Base-by-base conservation (phyloP, 352 stramenopile species). In the Pythium phragmiticola region DNA sequence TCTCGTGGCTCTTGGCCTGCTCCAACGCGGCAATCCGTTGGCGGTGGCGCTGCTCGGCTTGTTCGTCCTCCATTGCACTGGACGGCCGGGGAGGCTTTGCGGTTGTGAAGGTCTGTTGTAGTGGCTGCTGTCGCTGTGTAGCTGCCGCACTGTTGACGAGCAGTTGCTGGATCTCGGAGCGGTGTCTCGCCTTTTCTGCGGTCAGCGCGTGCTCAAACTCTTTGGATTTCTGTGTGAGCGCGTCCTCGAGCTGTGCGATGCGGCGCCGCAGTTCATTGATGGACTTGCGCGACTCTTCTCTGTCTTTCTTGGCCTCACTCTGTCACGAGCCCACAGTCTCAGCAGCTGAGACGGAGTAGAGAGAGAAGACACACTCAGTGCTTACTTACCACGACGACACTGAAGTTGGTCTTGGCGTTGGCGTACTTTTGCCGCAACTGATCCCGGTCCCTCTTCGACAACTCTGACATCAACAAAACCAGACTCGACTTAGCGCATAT, bases 331-430 rank as follows among this genome's bases (percentile, higher is more conserved):
- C 26, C 23, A 36, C 57, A 16, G 37, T 42, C 46, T 36, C 8
- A 6, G 6, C 17, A 52, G 16, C 13, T 9, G 11, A 57, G 13
- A 16, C 11, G 21, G 23, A 3, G 5, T 39, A 1, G 6, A 26
- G 33, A 69, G 21, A 45, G 28, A 48, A 55, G 19, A 13, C 8
- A 13, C 12, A 64, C 74, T 50, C 53, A 23, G 1, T 41, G 6
- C 39, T 7, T 17, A 23, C 56, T 11, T 33, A 90, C 81, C 66
- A 89, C 80, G 14, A 91, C 75, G 11, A 83, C 68, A 3, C 73
- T 78, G 33, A 95, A 88, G 57, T 90, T 89, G 48, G 64, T 86
- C 71, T 95, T 95, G 23, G 82, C 86, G 49, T 92, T 92, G 14
- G 80, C 59, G 61, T 90, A 91, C 46, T 95, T 95, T 37, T 85